phyloP scores from a whole-genome alignment of 2,329 filamentous ascomycete species.

The Arthrobotrys entomopaga region DNA sequence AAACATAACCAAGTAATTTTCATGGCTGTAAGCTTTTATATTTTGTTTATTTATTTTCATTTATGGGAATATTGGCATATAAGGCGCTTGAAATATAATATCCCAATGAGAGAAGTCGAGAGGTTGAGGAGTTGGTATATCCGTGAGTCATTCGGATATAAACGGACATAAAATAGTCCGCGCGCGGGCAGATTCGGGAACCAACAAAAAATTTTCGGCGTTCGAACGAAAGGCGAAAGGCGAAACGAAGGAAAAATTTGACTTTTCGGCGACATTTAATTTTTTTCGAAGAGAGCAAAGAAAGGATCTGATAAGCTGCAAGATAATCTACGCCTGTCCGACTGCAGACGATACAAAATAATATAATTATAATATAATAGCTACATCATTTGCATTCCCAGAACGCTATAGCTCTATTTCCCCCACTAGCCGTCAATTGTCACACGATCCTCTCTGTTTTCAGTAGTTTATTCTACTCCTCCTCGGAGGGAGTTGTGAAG shows the following conservation, averaged over 20 bases:
- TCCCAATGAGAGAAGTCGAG: no score
- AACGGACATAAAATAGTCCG: constrained; percentile 11
- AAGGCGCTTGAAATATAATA: no score
- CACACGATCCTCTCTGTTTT: constrained; percentile 21
- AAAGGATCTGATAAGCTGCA: constrained; percentile 49
- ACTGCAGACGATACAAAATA: no score
- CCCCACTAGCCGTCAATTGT: constrained; percentile 2
- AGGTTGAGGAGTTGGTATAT: no score
- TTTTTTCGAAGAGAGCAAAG: constrained; percentile 10
- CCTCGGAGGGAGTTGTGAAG: background rate
- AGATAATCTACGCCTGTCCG: constrained; percentile 36
- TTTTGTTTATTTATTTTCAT: no score
- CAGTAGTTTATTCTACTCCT: background rate
- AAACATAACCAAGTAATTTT: no score
- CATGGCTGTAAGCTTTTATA: no score
- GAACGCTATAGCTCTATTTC: no score
- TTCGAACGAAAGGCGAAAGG: constrained; percentile 19
- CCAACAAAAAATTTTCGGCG: constrained; percentile 7
- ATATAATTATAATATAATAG: no score
- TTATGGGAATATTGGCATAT: no score
- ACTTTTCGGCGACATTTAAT: constrained; percentile 19
- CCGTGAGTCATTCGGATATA: constrained; percentile 7
- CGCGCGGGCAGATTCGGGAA: constrained; percentile 19
- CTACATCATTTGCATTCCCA: constrained; percentile 16
- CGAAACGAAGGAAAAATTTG: constrained; percentile 24